A percentile compares a stretch with the other conserved stretches of the same genome.
Evolutionary conservation across 2,329 filamentous ascomycete species (phyloP).

Genomic region (Xylariaceae sp.): DNA sequence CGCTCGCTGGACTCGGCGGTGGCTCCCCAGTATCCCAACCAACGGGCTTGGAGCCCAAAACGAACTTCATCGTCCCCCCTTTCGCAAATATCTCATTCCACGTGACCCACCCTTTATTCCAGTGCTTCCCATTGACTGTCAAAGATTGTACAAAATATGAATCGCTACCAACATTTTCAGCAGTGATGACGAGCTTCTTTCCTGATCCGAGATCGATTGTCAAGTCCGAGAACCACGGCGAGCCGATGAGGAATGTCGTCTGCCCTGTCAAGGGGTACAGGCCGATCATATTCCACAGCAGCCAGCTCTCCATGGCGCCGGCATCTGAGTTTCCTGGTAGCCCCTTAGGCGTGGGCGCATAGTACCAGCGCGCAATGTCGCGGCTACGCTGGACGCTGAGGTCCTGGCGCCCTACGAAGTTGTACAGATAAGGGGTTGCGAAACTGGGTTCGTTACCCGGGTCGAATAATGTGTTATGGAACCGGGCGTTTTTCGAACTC

Average conservation of each 20-base stretch:
- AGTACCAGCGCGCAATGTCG: slow-evolving; percentile 54
- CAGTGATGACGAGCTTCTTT: slow-evolving; percentile 51
- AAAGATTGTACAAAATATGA: slow-evolving; percentile 61
- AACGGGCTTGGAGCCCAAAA: slow-evolving; percentile 48
- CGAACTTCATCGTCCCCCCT: slow-evolving; percentile 59
- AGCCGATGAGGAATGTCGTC: slow-evolving; percentile 60
- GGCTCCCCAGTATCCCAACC: slow-evolving; percentile 55
- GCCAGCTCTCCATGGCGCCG: slow-evolving; percentile 67
- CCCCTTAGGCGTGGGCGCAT: slow-evolving; percentile 49
- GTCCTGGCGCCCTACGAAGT: slow-evolving; percentile 59
- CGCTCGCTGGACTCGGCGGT: slow-evolving; percentile 54
- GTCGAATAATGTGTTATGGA: slow-evolving; percentile 57
- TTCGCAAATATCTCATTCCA: slow-evolving; percentile 62
- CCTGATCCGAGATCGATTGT: slow-evolving; percentile 52
- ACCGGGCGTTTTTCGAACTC: slow-evolving; percentile 38
- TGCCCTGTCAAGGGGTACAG: slow-evolving; percentile 64
- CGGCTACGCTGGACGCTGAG: slow-evolving; percentile 55
- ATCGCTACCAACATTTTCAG: slow-evolving; percentile 44
- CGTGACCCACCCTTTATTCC: slow-evolving; percentile 60
- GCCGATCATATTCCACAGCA: slow-evolving; percentile 64
- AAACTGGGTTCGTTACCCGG: slow-evolving; percentile 54
- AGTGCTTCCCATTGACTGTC: slow-evolving; percentile 57
- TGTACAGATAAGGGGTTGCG: slow-evolving; percentile 63
- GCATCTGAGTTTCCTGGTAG: slow-evolving; percentile 67
- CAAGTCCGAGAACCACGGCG: slow-evolving; percentile 57